A percentile compares a stretch with the other conserved stretches of the same genome.
These are phyloP conservation scores for Pythium biforme DNA, from an alignment of 352 stramenopile genomes.

Conservation along the genomic window DNA sequence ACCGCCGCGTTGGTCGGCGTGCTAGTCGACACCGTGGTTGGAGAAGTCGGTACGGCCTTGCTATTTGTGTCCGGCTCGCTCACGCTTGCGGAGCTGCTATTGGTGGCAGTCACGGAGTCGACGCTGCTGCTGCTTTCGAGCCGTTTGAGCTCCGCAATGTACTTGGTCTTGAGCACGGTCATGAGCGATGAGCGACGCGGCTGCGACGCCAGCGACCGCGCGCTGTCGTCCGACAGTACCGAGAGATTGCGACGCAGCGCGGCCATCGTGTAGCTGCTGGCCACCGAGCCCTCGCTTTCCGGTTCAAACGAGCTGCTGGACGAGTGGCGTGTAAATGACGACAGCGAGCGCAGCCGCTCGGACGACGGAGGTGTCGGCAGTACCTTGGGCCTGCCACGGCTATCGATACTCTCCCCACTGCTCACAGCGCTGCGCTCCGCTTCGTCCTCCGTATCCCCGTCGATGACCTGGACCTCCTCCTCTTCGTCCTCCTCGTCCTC, in stretches of 20 bases:
- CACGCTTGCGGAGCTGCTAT: neutral
- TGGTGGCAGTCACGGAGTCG: conserved; percentile 23
- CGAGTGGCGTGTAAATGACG: conserved; percentile 14
- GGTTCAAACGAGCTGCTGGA: conserved; percentile 21
- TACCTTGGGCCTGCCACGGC: neutral
- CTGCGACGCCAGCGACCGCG: neutral
- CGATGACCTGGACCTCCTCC: conserved; percentile 37
- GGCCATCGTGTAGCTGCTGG: neutral
- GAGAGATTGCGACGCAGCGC: conserved; percentile 13
- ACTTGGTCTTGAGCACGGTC: conserved; percentile 64
- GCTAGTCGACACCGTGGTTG: too few species aligned
- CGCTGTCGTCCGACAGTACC: conserved; percentile 17
- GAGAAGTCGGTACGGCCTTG: neutral
- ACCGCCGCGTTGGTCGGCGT: too few species aligned
- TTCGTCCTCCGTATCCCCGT: conserved; percentile 34
- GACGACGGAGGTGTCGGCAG: conserved; percentile 7
- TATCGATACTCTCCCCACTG: neutral
- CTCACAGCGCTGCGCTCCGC: neutral
- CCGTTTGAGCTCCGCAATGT: conserved; percentile 43
- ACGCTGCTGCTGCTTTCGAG: conserved; percentile 26
- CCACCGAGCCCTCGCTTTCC: conserved; percentile 17
- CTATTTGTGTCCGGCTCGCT: neutral
- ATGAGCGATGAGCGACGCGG: conserved; percentile 43
- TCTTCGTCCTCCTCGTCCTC: conserved; percentile 22
- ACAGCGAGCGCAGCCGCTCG: neutral